Percentiles rank a stretch among this genome's conserved stretches.
Evolutionary conservation across 2,329 filamentous ascomycete genomes (phyloP).

Genomic region (Chaetomium olivaceum): DNA sequence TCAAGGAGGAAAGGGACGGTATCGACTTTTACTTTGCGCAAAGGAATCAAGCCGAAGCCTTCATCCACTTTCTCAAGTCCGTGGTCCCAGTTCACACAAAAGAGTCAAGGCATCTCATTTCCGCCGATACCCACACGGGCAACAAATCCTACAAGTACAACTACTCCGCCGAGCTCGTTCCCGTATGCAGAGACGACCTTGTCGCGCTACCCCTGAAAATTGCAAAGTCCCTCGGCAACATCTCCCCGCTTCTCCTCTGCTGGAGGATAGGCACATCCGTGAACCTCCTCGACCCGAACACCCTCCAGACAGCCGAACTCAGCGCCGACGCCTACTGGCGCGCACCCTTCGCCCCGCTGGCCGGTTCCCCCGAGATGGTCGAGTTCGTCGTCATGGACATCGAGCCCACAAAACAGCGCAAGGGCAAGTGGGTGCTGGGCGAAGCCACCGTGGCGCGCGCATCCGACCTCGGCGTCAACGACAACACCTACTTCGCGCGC

Average conservation of each 20-base stretch:
- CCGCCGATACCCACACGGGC: conserved; percentile 86
- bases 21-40: conserved; percentile 94
- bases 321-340: conserved; percentile 86
- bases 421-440: conserved; percentile 79
- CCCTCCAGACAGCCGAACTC: conserved; percentile 87
- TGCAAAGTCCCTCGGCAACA: conserved; percentile 85
- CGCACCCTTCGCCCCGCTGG: conserved; percentile 77
- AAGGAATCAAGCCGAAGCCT: conserved; percentile 81
- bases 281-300: conserved; percentile 86
- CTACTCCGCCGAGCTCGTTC: conserved; percentile 84
- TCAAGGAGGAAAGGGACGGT: conserved; percentile 94
- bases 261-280: conserved; percentile 85
- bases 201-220: conserved; percentile 90
- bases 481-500: conserved; percentile 83
- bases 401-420: conserved; percentile 71
- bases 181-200: conserved; percentile 95
- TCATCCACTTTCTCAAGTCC: conserved; percentile 76
- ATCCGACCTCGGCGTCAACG: conserved; percentile 81
- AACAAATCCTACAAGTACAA: conserved; percentile 94
- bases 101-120: conserved; percentile 71
- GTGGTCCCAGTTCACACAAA: conserved; percentile 65
- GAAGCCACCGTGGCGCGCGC: conserved; percentile 88
- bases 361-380: conserved; percentile 79
- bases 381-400: conserved; percentile 97
- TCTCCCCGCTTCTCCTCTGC: conserved; percentile 82